Evolutionary conservation across 345 rosid species (phyloP), one percentile per base, ranked within the genome.

Genomic region (Brassica nigra): DNA sequence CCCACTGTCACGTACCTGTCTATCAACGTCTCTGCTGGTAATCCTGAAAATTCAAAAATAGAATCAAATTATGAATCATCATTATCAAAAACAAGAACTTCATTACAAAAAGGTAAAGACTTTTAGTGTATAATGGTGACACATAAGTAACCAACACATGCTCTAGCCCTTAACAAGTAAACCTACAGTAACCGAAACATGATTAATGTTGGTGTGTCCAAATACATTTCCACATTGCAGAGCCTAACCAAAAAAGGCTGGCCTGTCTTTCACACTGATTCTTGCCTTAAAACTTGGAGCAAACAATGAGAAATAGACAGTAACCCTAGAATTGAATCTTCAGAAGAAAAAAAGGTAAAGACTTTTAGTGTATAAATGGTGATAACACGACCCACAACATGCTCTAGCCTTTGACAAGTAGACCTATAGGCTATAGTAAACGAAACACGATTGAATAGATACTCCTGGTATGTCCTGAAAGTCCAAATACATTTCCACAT

Each of bases 1-100:
- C 99, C 98, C 33, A 95, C 80, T 20, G 97, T 95, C 77, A 95
- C 99, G 20, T 81, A 95, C 84, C 98, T 90, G 78, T 95, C 98
- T n/a, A 93, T 87, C 59, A 83, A 80, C 73, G 98, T 95, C 77
- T 87, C 91, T 0, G 99, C 99, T 5, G 98, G 99, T 78, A 95
- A 84, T 80, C 99, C 98, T 95, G 91, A 37, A 57, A 84, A 49
- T 14, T 18, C 73, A 23, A 23, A 23, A 23, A 23, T 23, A 23
- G 27, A 31, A 33, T 68, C 78, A 79, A 15, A 59, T 4, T 10
- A 11, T 31, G 73, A 57, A 3, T 23, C 36, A 59, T 20, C 39
- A 72, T 34, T 29, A 58, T 66, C 63, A 47, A 1, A 79, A 23
- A 47, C 64, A 16, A 55, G 67, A 55, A 71, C 5, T 9, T 49